Base-by-base conservation (phyloP, 2,329 filamentous ascomycete genomes). In the Beauveria medogensis region DNA sequence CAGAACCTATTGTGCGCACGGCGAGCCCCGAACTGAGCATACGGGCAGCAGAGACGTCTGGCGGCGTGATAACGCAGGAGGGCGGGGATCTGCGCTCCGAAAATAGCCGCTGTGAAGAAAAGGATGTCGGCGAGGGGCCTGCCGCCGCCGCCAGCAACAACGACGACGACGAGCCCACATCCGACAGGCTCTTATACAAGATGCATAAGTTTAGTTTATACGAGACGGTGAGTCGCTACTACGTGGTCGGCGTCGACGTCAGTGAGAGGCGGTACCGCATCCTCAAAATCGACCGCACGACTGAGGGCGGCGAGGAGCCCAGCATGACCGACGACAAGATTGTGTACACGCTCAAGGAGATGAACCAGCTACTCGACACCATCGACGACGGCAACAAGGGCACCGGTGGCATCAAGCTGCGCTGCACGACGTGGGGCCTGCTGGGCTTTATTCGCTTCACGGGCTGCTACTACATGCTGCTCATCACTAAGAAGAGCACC, bases 201-300 rank as follows among this genome's bases (percentile, higher is more conserved):
- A 96, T 99, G 91, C 92, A 97, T 78, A 95, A 94, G 69, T 97
- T 96, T 74, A 94, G 90, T n/a, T 78, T 99, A 24, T 97, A 99
- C 74, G 94, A 99, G 77, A 99, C 94, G 3, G 90, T 91, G 14
- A 91, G 88, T 60, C 85, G 91, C 57, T 99, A 94, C 74, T 99
- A 97, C 73, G 88, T 99, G 65, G 91, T 97, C 20, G 94, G 94
- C 16, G 89, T 90, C 56, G 94, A 99, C 71, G 85, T 96, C 60
- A 87, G 91, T 66, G 94, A 97, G 73, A 88, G 85, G 68, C 86
- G 89, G 28, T 97, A 94, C 73, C 87, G 92, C 56, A 91, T 99
- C 61, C 77, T 99, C 70, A 97, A 97, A 74, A 95, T 99, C 67
- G 93, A 97, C 71, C 86, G 94, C 51, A 96, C 91, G 5, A 87